Conservation (phyloP, 2,329 filamentous ascomycete species). For the Monilinia fructicola region DNA sequence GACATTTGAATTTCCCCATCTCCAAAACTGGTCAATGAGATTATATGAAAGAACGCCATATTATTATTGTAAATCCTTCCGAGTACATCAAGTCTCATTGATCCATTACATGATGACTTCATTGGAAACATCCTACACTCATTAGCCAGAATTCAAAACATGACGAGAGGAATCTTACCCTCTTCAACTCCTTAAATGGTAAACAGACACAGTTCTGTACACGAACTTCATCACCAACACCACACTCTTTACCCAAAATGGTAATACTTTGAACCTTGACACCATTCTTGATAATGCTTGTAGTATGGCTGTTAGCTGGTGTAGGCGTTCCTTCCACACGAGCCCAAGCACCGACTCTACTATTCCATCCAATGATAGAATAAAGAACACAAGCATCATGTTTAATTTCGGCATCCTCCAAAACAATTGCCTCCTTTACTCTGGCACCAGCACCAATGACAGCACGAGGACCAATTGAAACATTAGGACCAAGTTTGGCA, state of each 20-base stretch:
- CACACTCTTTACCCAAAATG: slow-evolving; percentile 94
- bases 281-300: slow-evolving; percentile 94
- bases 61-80: slow-evolving; percentile 14
- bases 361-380: slow-evolving; percentile 95
- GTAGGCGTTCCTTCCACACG: slow-evolving; percentile 94
- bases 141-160: slow-evolving; percentile 37
- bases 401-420: slow-evolving; percentile 93
- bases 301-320: slow-evolving; percentile 82
- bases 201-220: slow-evolving; percentile 98
- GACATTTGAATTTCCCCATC: background rate
- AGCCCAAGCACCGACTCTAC: slow-evolving; percentile 95
- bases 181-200: slow-evolving; percentile 97
- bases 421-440: slow-evolving; percentile 92
- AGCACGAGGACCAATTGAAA: slow-evolving; percentile 89
- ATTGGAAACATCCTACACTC: slow-evolving; percentile 73
- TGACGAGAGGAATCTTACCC: slow-evolving; percentile 57
- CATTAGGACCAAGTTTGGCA: slow-evolving; percentile 94
- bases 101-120: slow-evolving; percentile 82
- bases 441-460: slow-evolving; percentile 82
- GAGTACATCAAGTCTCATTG: background rate
- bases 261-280: slow-evolving; percentile 99
- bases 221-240: slow-evolving; percentile 87
- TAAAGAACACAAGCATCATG: slow-evolving; percentile 95
- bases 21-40: background rate
- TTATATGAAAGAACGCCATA: background rate